These are phyloP conservation scores for Rhodamnia argentea DNA, from an alignment of 345 rosid genomes.

Conservation along the genomic window DNA sequence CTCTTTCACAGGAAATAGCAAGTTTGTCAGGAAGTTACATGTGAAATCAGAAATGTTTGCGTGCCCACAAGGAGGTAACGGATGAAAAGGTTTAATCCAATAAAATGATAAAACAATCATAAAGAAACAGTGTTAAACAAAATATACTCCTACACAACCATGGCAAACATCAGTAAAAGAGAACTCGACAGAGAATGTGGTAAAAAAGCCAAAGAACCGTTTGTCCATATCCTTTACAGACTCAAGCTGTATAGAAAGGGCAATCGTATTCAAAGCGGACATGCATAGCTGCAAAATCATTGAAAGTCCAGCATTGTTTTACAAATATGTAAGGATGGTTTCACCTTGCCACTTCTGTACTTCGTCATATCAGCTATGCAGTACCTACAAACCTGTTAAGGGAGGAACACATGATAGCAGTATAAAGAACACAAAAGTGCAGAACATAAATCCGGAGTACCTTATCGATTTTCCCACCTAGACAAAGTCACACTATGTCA, in stretches of 20 bases:
- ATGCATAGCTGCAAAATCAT: background rate
- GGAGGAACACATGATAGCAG: constrained; percentile 1
- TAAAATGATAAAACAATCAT: no score
- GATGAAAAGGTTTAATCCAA: background rate
- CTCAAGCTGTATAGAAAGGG: background rate
- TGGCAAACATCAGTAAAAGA: background rate
- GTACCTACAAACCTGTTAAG: constrained; percentile 61
- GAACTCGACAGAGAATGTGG: background rate
- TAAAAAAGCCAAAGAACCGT: background rate
- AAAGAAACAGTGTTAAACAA: background rate
- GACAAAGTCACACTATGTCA: no score
- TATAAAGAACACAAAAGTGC: background rate
- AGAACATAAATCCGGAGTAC: background rate
- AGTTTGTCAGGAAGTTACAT: background rate
- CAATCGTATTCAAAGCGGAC: background rate
- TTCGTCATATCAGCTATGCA: constrained; percentile 96
- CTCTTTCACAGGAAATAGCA: background rate
- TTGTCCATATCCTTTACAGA: background rate
- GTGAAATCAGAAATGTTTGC: background rate
- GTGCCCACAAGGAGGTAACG: background rate
- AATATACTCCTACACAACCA: background rate
- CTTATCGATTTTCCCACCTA: no score
- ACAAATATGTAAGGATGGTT: no score
- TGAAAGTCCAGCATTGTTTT: background rate
- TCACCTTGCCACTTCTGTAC: constrained; percentile 86